Percentiles rank a stretch among this genome's conserved stretches.
These are phyloP conservation scores for Epichloe typhina DNA, from an alignment of 2,329 filamentous ascomycete genomes.

Conservation along the genomic window DNA sequence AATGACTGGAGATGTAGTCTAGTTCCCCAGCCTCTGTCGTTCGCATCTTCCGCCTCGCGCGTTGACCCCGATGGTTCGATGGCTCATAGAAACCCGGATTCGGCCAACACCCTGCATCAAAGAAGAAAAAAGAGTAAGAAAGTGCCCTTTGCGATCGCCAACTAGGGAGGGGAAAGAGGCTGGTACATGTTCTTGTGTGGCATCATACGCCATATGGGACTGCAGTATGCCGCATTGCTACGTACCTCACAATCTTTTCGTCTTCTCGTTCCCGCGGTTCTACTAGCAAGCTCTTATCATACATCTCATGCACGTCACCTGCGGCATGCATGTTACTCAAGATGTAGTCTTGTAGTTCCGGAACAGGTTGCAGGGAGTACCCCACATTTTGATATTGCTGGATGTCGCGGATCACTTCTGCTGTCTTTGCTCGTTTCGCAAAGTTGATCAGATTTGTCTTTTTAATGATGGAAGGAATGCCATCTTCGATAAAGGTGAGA, in stretches of 20 bases:
- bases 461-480: constrained; percentile 91
- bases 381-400: constrained; percentile 97
- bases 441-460: constrained; percentile 97
- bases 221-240: constrained; percentile 18
- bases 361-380: constrained; percentile 82
- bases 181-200: neutral
- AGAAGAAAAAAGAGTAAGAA: constrained; percentile 5
- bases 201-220: no score
- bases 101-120: constrained; percentile 39
- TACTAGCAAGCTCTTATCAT: constrained; percentile 86
- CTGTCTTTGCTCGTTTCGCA: constrained; percentile 93
- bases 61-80: neutral
- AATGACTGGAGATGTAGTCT: neutral
- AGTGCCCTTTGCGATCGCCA: neutral
- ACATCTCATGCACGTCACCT: constrained; percentile 97
- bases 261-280: constrained; percentile 95
- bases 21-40: neutral
- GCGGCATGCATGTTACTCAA: constrained; percentile 91
- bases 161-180: neutral
- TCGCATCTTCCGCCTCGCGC: neutral
- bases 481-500: constrained; percentile 95
- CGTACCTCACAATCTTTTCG: constrained; percentile 97
- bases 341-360: constrained; percentile 93
- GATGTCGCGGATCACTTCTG: constrained; percentile 95
- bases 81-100: constrained; percentile 45